Base-by-base conservation (phyloP, 2,329 filamentous ascomycete genomes). In the Aspergillus latus region DNA sequence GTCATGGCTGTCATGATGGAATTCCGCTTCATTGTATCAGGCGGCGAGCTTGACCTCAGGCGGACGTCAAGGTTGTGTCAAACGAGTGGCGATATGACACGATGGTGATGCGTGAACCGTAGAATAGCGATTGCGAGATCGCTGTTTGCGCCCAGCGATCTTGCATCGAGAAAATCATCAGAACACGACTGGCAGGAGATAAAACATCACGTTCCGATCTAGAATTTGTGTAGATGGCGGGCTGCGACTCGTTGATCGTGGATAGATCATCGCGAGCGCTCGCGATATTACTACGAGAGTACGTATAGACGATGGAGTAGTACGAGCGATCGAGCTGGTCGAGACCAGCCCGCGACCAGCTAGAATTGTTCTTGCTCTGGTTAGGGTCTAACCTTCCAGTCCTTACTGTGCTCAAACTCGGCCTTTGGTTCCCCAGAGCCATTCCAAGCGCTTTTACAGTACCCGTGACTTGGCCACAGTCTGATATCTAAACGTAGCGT, bases 51-150 rank as follows among this genome's bases (percentile, higher is more conserved):
- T 52, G 49, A 52, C 30, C 39, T 51, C 46, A 51, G 39, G 21
- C 29, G 15, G 39, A 50, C 48, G 48, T 50, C 48, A 50, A n/a
- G 37, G 26, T 50, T n/a, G 26, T 50, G 48, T 42, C 47, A 40
- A 21, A 6, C n/a, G 21, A 40, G 26, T 50, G 21, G n/a, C 11
- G 34, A 5, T 5, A 32, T 50, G 48, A 42, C 48, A 50, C n/a
- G 5, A 2, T 9, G 11, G 36, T 42, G 48, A 30, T 15, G 26
- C 4, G 28, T 42, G 48, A 50, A 11, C 48, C 48, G 26, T 34
- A 37, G 34, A 42, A 15, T 28, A 4, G 29, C 21, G 28, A 11
- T 52, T 32, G 29, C 15, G 40, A 36, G 15, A 5, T 26, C n/a
- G 8, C 10, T 13, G 34, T 37, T 37, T 37, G 34, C 11, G 34